Base-by-base conservation (phyloP, 2,329 filamentous ascomycete genomes). In the Helotiales sp. region DNA sequence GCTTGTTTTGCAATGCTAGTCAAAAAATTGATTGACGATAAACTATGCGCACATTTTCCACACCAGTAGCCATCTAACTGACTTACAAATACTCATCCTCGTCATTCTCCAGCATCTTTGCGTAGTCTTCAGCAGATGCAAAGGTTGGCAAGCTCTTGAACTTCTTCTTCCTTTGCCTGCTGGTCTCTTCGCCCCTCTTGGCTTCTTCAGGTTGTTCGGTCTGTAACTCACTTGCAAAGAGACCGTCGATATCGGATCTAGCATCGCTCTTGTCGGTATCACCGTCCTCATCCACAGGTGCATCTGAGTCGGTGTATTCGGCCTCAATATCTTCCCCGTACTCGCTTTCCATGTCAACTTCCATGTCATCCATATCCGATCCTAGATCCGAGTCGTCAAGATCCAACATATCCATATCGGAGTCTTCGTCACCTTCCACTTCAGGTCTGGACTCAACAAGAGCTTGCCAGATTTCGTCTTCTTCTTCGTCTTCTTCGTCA, bases 111-210 rank as follows among this genome's bases (percentile, higher is more conserved):
- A 97, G 80, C 81, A 97, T 85, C 74, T 91, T 91, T 17, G 93
- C 95, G 79, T 98, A 99, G 78, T 98, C 96, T 63, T 98, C 96
- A 34, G 86, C 91, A 34, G 93, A 96, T 22, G 96, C 96, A 82
- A 99, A 99, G 40, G 89, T 96, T 6, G 96, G 96, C 73, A 99
- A 83, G 71, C 89, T 88, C 86, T 93, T 97, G 79, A 98, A 84
- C 82, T 93, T 93, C 85, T 90, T 93, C 82, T 87, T 90, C 82
- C 91, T 92, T 77, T 87, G 85, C 73, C 84, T 85, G 69, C 77
- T 78, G 58, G 76, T 77, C 70, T 80, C 75, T 57, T 82, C 82
- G 8, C 81, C 80, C 34, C 82, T 80, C 28, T 82, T 80, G 32
- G 74, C 17, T 15, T 43, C 37, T 15, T 28, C 47, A 6, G 26